These are phyloP conservation scores for Claviceps sp. DNA, from an alignment of 2,329 filamentous ascomycete genomes.

Conservation along the genomic window DNA sequence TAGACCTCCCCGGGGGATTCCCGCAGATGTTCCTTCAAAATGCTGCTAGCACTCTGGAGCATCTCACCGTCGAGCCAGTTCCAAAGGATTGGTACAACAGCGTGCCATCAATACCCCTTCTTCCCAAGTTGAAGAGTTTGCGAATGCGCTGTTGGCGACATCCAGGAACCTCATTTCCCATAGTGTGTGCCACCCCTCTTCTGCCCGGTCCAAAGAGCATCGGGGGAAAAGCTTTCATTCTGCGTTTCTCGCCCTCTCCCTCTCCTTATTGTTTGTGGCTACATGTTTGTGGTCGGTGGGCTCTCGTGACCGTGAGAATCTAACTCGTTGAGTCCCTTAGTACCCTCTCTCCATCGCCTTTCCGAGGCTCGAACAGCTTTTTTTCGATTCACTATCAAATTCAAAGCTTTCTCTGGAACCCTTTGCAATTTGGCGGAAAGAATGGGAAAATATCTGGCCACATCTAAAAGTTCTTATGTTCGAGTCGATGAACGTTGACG, in stretches of 20 bases:
- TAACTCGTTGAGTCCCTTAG: slow-evolving; percentile 7
- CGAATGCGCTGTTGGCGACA: slow-evolving; percentile 8
- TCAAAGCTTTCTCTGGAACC: too few relatives aligned
- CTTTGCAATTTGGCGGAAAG: slow-evolving; percentile 3
- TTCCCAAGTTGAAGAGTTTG: slow-evolving; percentile 17
- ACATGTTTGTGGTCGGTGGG: too few relatives aligned
- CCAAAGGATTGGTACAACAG: slow-evolving; percentile 6
- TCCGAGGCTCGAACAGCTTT: slow-evolving; percentile 6
- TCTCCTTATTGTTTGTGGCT: too few relatives aligned
- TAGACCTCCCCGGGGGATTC: too few relatives aligned
- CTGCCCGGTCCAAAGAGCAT: too few relatives aligned
- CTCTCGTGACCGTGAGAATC: too few relatives aligned
- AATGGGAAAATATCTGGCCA: slow-evolving; percentile 9
- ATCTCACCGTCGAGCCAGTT: too few relatives aligned
- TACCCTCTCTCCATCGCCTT: slow-evolving; percentile 8
- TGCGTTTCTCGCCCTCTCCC: too few relatives aligned
- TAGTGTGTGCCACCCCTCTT: slow-evolving; percentile 2
- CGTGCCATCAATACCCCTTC: slow-evolving; percentile 5
- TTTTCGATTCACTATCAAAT: too few relatives aligned
- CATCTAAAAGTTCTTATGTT: slow-evolving; percentile 8
- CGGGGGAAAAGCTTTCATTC: too few relatives aligned
- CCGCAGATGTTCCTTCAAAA: too few relatives aligned
- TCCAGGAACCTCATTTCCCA: slow-evolving; percentile 2
- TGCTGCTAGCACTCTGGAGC: too few relatives aligned
- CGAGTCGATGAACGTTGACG: not conserved